Percentiles rank a stretch among this genome's conserved stretches.
phyloP scores from a whole-genome alignment of 1,139 yeast genomes.

The Meyerozyma sp. region DNA sequence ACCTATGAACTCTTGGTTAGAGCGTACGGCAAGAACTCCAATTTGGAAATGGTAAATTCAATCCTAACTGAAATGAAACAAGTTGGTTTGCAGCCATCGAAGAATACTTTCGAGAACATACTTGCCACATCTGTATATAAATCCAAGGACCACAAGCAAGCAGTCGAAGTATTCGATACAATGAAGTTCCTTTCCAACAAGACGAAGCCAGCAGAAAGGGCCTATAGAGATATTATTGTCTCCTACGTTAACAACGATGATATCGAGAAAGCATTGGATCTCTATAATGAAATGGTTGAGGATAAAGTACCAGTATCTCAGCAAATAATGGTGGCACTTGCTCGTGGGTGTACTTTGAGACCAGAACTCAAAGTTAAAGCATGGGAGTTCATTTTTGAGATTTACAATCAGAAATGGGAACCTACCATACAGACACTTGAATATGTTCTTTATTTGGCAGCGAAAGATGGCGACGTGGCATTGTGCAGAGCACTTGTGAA shows the following conservation, averaged over 20 bases:
- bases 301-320: conserved; percentile 27
- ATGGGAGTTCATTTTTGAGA: conserved; percentile 74
- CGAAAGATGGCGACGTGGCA: conserved; percentile 73
- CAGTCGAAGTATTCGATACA: conserved; percentile 71
- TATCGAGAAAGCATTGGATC: conserved; percentile 68
- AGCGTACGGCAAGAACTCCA: conserved; percentile 33
- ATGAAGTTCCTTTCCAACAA: conserved; percentile 71
- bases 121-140: conserved; percentile 61
- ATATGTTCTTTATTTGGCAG: conserved; percentile 67
- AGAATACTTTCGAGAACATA: conserved; percentile 57
- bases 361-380: conserved; percentile 48
- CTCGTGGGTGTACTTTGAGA: conserved; percentile 66
- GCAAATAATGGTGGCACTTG: conserved; percentile 57
- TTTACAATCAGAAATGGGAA: conserved; percentile 47
- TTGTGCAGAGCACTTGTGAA: conserved; percentile 68
- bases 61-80: conserved; percentile 45
- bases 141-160: conserved; percentile 50
- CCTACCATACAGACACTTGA: conserved; percentile 54
- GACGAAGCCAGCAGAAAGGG: conserved; percentile 60
- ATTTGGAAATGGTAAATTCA: conserved; percentile 27
- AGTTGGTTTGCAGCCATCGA: conserved; percentile 47
- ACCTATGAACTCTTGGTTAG: conserved; percentile 34
- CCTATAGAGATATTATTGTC: conserved; percentile 68
- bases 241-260: conserved; percentile 59
- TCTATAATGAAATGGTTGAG: conserved; percentile 63